Percentiles rank a stretch among this genome's conserved stretches.
phyloP scores from a whole-genome alignment of 345 rosid genomes.

The Laguncularia racemosa region DNA sequence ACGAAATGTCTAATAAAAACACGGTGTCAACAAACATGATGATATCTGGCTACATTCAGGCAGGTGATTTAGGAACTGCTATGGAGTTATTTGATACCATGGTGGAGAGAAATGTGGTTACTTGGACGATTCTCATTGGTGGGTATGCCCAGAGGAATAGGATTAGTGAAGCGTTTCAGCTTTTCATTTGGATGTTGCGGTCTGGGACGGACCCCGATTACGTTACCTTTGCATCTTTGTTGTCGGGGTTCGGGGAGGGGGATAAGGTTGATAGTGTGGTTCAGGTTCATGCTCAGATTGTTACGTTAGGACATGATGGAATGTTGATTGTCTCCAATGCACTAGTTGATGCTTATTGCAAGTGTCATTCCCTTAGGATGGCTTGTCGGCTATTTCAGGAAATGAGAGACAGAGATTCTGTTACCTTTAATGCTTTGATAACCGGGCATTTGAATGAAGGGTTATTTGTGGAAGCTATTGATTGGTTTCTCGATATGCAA shows the following conservation, averaged over 20 bases:
- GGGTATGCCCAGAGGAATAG: constrained; percentile 40
- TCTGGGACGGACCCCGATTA: constrained; percentile 39
- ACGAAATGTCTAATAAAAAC: constrained; percentile 65
- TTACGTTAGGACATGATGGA: constrained; percentile 44
- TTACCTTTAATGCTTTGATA: constrained; percentile 67
- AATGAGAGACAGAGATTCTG: constrained; percentile 51
- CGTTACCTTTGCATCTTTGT: constrained; percentile 65
- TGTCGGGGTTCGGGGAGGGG: constrained; percentile 47
- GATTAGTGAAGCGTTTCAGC: constrained; percentile 44
- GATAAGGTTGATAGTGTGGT: constrained; percentile 19
- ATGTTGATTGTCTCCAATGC: constrained; percentile 52
- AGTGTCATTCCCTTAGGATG: constrained; percentile 31
- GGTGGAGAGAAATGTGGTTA: constrained; percentile 48
- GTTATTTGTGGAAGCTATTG: constrained; percentile 39
- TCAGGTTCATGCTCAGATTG: constrained; percentile 51
- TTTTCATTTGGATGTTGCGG: constrained; percentile 51
- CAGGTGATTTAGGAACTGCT: constrained; percentile 43
- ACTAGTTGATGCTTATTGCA: constrained; percentile 69
- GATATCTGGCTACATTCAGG: constrained; percentile 56
- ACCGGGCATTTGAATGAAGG: constrained; percentile 62
- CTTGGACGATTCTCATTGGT: constrained; percentile 87
- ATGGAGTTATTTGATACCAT: constrained; percentile 45
- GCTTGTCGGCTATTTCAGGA: constrained; percentile 41
- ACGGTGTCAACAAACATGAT: constrained; percentile 55
- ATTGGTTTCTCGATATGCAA: constrained; percentile 55